Base-by-base conservation (phyloP, 257 asterid species). In the Rhazya stricta region DNA sequence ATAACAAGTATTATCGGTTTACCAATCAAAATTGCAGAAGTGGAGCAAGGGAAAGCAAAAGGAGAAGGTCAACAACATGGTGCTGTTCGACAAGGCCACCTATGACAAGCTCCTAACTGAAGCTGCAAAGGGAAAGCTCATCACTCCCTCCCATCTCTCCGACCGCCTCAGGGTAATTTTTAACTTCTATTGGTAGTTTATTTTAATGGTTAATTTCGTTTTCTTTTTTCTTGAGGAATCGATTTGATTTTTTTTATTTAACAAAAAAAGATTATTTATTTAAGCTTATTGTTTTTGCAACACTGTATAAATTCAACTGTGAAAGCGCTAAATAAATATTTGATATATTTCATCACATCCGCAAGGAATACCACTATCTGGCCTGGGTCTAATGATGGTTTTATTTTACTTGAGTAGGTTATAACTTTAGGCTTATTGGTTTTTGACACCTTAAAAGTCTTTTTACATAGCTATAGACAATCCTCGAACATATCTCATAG, bases 31-130 rank as follows among this genome's bases (percentile, higher is more conserved):
- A 67, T 81, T 85, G 88, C 89, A 94, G 86, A 85, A 85, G 79
- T 85, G 88, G 88, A 82, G 86, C 88, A 93, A 93, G 89, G 98
- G 96, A 67, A 93, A 91, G 87, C 97, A 91, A 79, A 93, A 93
- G 95, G 98, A 93, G 81, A 93, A 93, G 96, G 98, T 91, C 58
- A 93, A 93, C 89, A 93, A 93, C 88, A 89, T 89, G 93, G 98
- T 93, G 72, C 84, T 91, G 67, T 90, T 94, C 68, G 97, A 94
- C 65, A 90, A 89, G 84, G 82, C 88, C 10, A 90, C 98, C 36
- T 91, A 94, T 69, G 98, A 94, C 34, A 94, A 94, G 88, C 82
- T 94, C 57, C 73, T 91, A 2, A 65, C 91, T 1, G 98, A 94
- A 85, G 97, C 97, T 1, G 97, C 98, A 0, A 94, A 90, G 67